Evolutionary conservation across 2,329 filamentous ascomycete species (phyloP).

Genomic region (Metarhizium sp.): DNA sequence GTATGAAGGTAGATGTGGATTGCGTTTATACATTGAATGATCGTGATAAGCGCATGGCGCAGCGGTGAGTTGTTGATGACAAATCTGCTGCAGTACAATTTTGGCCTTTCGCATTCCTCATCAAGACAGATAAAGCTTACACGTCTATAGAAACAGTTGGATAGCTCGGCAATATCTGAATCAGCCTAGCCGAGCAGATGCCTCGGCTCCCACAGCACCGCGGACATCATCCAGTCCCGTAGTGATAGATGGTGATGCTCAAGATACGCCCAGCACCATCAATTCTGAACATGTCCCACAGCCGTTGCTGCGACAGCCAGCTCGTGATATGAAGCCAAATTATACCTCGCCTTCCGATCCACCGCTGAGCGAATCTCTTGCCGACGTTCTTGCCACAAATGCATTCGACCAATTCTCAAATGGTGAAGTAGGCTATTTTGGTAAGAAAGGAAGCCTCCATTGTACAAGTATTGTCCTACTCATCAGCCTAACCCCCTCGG

Average conservation of each 20-base stretch:
- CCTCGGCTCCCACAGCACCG: background rate
- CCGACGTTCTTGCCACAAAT: background rate
- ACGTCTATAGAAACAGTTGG: background rate
- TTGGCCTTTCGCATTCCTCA: background rate
- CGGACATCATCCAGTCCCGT: background rate
- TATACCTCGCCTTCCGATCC: background rate
- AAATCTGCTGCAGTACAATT: background rate
- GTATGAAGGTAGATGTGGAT: background rate
- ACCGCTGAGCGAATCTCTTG: background rate
- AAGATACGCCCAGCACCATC: background rate
- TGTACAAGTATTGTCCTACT: background rate
- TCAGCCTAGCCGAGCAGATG: background rate
- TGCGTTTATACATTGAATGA: background rate
- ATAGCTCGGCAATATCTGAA: background rate
- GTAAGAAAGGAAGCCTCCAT: background rate
- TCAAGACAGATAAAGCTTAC: too few species aligned
- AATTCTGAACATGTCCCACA: background rate
- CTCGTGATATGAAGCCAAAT: background rate
- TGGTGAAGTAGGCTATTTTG: background rate
- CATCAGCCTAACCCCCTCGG: background rate
- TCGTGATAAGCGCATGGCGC: background rate
- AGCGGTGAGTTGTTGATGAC: background rate
- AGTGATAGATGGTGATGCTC: background rate
- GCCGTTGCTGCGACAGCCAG: background rate
- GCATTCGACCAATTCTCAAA: background rate